These are phyloP conservation scores for Haplosporangium gracile DNA, from an alignment of 192 early-diverging fungal genomes.

Conservation along the genomic window DNA sequence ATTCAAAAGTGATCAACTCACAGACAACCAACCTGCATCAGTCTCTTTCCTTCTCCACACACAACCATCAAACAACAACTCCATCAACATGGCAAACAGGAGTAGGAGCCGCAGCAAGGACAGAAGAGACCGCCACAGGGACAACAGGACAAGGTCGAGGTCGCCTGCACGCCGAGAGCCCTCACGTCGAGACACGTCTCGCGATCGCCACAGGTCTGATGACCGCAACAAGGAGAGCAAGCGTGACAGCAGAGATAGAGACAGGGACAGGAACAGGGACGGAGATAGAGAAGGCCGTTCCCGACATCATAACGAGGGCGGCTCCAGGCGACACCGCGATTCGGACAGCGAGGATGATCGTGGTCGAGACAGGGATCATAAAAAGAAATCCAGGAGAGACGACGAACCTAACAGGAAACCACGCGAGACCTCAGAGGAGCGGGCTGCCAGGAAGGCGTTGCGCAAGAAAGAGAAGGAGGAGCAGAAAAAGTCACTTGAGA, in stretches of 20 bases:
- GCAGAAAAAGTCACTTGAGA: constrained; percentile 35
- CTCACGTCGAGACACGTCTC: constrained; percentile 21
- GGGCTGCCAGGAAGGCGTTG: constrained; percentile 39
- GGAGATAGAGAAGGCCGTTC: constrained; percentile 8
- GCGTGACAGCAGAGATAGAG: background rate
- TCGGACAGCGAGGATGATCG: constrained; percentile 23
- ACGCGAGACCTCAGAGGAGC: constrained; percentile 48
- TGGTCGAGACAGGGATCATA: constrained; percentile 19
- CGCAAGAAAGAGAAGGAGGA: constrained; percentile 50
- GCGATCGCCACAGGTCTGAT: constrained; percentile 21
- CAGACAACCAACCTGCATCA: background rate
- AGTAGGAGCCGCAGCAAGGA: constrained; percentile 38
- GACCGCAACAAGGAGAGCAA: constrained; percentile 5
- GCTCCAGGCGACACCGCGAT: constrained; percentile 28
- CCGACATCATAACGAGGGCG: constrained; percentile 5
- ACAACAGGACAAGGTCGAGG: constrained; percentile 3
- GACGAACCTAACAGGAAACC: constrained; percentile 18
- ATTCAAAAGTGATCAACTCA: background rate
- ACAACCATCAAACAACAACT: background rate
- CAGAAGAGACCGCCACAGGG: constrained; percentile 22
- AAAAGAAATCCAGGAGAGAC: constrained; percentile 39
- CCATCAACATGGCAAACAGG: constrained; percentile 27
- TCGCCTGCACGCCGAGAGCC: constrained; percentile 8
- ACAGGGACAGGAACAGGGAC: constrained; percentile 20
- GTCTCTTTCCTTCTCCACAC: background rate